phyloP scores from a whole-genome alignment of 2,329 filamentous ascomycete genomes.

The Epichloe aotearoae region DNA sequence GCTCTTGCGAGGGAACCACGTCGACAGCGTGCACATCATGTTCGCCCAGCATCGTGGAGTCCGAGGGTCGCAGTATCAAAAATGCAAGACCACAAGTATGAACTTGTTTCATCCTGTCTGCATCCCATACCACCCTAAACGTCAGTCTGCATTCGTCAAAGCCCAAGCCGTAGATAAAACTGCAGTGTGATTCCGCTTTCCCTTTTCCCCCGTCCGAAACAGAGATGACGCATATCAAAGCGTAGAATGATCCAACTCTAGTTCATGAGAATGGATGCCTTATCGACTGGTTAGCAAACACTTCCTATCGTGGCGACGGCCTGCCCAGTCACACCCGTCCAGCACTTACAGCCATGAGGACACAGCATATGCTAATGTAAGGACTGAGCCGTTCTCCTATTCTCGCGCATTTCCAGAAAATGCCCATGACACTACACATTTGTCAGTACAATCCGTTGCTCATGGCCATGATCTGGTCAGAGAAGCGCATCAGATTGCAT shows the following conservation, averaged over 20 bases:
- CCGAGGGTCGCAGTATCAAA: neutral
- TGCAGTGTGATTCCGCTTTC: too few species aligned
- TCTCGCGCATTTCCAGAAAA: slow-evolving; percentile 92
- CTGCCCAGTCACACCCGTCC: too few species aligned
- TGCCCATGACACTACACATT: slow-evolving; percentile 51
- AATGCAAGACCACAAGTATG: neutral
- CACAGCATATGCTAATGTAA: slow-evolving; percentile 87
- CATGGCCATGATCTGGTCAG: neutral
- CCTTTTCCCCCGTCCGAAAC: neutral
- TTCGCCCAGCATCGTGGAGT: neutral
- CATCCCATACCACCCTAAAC: neutral
- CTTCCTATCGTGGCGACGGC: neutral
- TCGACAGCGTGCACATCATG: neutral
- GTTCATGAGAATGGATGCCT: slow-evolving; percentile 25
- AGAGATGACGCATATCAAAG: neutral
- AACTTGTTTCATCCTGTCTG: neutral
- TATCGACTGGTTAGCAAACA: neutral
- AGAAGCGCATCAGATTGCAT: neutral
- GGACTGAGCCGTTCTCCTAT: slow-evolving; percentile 89
- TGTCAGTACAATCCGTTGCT: neutral
- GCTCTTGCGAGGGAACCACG: neutral
- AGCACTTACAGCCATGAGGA: slow-evolving; percentile 72
- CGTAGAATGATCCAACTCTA: slow-evolving; percentile 11
- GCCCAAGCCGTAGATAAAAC: neutral
- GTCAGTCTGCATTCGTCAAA: neutral